Percentiles rank a stretch among this genome's conserved stretches.
Conservation (phyloP, 2,329 filamentous ascomycete genomes). For the Fusarium brachygibbosum region DNA sequence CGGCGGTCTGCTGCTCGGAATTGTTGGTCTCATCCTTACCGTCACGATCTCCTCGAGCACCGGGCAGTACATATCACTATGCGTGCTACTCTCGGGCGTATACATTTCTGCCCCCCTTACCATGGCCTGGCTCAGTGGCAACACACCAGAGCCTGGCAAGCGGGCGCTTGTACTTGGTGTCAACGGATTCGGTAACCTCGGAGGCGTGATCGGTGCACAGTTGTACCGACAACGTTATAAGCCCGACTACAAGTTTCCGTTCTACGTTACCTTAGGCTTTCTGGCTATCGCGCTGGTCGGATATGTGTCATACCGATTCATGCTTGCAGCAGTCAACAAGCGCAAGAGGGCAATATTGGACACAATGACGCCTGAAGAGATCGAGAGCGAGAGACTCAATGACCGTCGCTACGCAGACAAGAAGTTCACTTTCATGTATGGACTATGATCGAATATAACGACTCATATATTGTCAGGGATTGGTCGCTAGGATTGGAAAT, state of each 20-base stretch:
- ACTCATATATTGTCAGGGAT: not conserved
- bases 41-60: slow-evolving; percentile 42
- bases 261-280: slow-evolving; percentile 47
- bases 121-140: slow-evolving; percentile 49
- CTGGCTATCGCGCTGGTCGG: slow-evolving; percentile 41
- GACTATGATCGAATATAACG: slow-evolving; percentile 31
- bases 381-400: slow-evolving; percentile 47
- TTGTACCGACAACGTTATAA: slow-evolving; percentile 44
- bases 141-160: slow-evolving; percentile 50
- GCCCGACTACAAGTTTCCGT: slow-evolving; percentile 46
- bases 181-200: slow-evolving; percentile 49
- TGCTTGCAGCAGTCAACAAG: slow-evolving; percentile 41
- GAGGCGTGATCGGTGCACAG: slow-evolving; percentile 47
- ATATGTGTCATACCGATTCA: slow-evolving; percentile 43
- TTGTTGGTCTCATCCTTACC: slow-evolving; percentile 46
- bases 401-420: slow-evolving; percentile 47
- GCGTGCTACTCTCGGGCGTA: slow-evolving; percentile 46
- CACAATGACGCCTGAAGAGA: slow-evolving; percentile 42
- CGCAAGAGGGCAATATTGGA: slow-evolving; percentile 35
- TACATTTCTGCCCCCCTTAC: slow-evolving; percentile 48
- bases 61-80: slow-evolving; percentile 45
- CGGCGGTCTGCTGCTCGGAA: slow-evolving; percentile 42
- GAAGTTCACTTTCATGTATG: slow-evolving; percentile 49
- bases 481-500: slow-evolving; percentile 15
- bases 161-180: slow-evolving; percentile 48